Conservation (phyloP, 1,284 basidiomycete genomes). For the Ustilago curta region DNA sequence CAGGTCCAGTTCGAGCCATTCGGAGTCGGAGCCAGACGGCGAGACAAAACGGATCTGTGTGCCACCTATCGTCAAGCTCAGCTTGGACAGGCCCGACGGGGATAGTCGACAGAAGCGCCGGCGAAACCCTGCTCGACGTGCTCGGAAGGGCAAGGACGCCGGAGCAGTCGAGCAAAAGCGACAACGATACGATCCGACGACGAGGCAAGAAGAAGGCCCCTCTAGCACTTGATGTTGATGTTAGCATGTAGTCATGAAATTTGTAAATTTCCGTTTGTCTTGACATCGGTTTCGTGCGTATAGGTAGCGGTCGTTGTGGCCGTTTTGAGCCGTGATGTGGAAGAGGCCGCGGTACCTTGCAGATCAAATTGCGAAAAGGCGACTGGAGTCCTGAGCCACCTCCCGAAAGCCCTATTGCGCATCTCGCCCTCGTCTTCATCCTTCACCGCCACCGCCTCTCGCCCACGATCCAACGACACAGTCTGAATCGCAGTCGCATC, state of each 20-base stretch:
- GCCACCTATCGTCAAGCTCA: not conserved
- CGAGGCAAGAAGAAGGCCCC: not conserved
- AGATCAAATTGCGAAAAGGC: constrained; percentile 21
- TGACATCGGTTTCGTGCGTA: not conserved
- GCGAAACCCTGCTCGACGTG: not conserved
- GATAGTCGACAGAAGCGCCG: not conserved
- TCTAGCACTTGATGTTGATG: not conserved
- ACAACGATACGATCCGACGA: not conserved
- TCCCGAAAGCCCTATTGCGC: not conserved
- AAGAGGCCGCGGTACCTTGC: not conserved
- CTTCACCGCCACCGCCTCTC: not conserved
- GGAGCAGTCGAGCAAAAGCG: not conserved
- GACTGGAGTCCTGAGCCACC: constrained; percentile 29
- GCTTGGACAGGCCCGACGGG: not conserved
- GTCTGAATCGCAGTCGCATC: constrained; percentile 23
- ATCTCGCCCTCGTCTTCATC: not conserved
- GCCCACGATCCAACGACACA: not conserved
- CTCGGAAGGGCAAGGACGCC: not conserved
- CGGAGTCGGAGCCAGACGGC: not conserved
- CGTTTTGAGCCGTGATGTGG: not conserved
- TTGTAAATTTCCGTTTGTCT: not conserved
- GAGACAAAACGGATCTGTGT: no score
- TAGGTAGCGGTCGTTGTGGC: not conserved
- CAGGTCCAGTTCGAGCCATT: not conserved
- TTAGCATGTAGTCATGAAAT: not conserved